These are phyloP conservation scores for Globisporangium polare DNA, from an alignment of 352 stramenopile genomes.

Conservation along the genomic window DNA sequence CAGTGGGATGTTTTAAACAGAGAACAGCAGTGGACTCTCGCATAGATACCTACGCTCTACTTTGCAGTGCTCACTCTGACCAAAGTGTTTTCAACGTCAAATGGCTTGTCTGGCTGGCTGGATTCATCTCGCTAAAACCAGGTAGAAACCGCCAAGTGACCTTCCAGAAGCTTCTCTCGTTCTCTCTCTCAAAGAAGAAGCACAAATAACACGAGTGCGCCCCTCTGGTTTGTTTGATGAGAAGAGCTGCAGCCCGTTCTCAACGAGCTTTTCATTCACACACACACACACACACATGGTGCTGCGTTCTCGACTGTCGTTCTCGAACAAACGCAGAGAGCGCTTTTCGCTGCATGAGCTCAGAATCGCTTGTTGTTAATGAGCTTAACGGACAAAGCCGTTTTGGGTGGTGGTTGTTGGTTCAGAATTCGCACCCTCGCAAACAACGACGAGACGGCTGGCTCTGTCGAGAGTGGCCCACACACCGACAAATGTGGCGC, in stretches of 20 bases:
- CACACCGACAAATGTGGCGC: constrained; percentile 5
- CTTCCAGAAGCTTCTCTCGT: constrained; percentile 24
- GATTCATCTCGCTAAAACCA: not conserved
- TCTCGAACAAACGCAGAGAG: no score
- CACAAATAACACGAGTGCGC: not conserved
- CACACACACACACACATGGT: no score
- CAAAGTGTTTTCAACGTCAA: not conserved
- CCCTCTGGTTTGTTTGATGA: not conserved
- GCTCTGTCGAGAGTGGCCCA: not conserved
- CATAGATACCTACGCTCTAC: not conserved
- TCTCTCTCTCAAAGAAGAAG: not conserved
- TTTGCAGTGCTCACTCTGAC: not conserved
- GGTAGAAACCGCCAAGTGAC: constrained; percentile 1
- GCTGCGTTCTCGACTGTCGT: no score
- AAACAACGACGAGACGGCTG: constrained; percentile 1
- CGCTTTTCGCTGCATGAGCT: no score
- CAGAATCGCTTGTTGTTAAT: no score
- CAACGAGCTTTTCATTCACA: no score
- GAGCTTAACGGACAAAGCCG: not conserved
- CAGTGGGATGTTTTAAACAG: constrained; percentile 11
- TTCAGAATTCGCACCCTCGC: not conserved
- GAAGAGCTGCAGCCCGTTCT: not conserved
- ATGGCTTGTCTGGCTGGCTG: not conserved
- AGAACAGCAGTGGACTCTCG: no score
- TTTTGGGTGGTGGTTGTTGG: not conserved